Evolutionary conservation across 169 alveolate genomes (phyloP).

Genomic region (Theileria equi): DNA sequence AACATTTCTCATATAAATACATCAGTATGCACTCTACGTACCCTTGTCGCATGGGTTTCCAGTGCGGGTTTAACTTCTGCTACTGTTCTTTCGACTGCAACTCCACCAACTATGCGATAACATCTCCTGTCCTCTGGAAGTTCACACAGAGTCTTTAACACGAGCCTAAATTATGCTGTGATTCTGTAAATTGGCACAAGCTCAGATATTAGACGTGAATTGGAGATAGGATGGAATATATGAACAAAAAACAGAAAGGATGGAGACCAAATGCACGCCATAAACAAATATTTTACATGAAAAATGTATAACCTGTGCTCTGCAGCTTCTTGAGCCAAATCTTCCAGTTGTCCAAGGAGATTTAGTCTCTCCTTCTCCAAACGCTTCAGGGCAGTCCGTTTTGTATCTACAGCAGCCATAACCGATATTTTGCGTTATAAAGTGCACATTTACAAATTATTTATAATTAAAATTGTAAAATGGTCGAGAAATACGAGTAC

Average conservation of each 20-base stretch:
- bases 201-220: neutral
- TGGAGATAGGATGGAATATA: neutral
- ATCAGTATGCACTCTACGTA: neutral
- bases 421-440: neutral
- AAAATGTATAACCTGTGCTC: slow-evolving; percentile 74
- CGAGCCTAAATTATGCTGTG: slow-evolving; percentile 66
- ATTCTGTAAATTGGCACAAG: neutral
- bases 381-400: slow-evolving; percentile 38
- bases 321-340: slow-evolving; percentile 80
- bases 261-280: neutral
- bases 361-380: slow-evolving; percentile 53
- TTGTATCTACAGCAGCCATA: slow-evolving; percentile 43
- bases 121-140: slow-evolving; percentile 83
- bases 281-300: neutral
- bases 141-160: slow-evolving; percentile 79
- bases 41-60: slow-evolving; percentile 50
- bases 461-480: neutral
- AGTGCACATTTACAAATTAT: neutral
- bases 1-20: neutral
- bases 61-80: slow-evolving; percentile 82
- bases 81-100: slow-evolving; percentile 86
- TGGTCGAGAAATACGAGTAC: too few species aligned
- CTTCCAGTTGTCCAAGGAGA: slow-evolving; percentile 66
- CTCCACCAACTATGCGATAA: slow-evolving; percentile 86
- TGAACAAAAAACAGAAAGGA: neutral